phyloP scores from a whole-genome alignment of 192 early-diverging fungal species.

The Anaeromyces robustus region DNA sequence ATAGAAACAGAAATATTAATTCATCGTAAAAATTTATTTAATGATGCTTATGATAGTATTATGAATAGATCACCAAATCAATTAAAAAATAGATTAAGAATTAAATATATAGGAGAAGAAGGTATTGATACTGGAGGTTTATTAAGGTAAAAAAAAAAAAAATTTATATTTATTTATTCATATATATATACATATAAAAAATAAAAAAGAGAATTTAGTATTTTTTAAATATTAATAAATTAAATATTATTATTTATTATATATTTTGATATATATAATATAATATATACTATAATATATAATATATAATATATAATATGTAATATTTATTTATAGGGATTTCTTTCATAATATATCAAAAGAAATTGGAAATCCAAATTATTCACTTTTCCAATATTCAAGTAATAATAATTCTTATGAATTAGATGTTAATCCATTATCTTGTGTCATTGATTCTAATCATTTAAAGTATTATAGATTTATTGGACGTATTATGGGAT shows the following conservation, averaged over 20 bases:
- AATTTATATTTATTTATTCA: neutral
- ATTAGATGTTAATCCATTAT: constrained; percentile 92
- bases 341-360: constrained; percentile 95
- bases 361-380: constrained; percentile 97
- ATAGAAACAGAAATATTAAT: neutral
- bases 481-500: no score
- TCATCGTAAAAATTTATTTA: constrained; percentile 63
- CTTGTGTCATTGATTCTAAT: constrained; percentile 1
- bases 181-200: neutral
- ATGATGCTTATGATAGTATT: constrained; percentile 84
- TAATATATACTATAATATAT: no score
- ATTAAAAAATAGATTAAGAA: constrained; percentile 92
- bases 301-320: neutral
- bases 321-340: constrained; percentile 36
- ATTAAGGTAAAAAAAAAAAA: constrained; percentile 37
- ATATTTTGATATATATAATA: no score
- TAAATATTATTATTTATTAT: no score
- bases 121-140: constrained; percentile 96
- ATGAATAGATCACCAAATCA: constrained; percentile 81
- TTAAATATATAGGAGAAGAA: constrained; percentile 96
- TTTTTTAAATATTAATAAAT: neutral
- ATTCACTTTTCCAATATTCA: constrained; percentile 91
- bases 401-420: constrained; percentile 89
- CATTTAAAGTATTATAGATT: no score
- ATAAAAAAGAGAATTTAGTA: neutral